Evolutionary conservation across 1,284 basidiomycete genomes (phyloP), one percentile per base, ranked within the genome.

Genomic region (Porodaedalea pini): DNA sequence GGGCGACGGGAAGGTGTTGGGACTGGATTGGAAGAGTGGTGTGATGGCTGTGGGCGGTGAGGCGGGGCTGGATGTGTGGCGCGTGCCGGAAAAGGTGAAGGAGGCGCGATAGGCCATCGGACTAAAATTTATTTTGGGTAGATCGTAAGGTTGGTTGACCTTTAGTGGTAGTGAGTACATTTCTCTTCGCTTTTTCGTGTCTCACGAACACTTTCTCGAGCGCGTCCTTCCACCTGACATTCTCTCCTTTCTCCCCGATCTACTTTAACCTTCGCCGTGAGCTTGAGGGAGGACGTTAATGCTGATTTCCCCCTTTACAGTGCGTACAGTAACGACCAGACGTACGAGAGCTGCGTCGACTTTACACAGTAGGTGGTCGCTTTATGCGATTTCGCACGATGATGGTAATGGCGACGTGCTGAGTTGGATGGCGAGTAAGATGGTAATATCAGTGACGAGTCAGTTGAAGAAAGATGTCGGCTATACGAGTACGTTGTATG

Each of bases 41-140:
- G 68, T 92, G 8, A 77, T 92, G 0, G 88, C 82, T 2, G 79
- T 92, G 17, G 92, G 86, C 11, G 93, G 92, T 0, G 92, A 95
- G 71, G 88, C 89, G 53, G 91, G 90, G 0, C 76, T 92, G 27
- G 89, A 89, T 60, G 76, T 94, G 1, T 94, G 91, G 90, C 81
- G 80, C 51, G 79, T 82, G 3, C 68, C 70, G 49, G 71, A 66
- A 29, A 47, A 43, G 2, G 45, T n/a, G 11, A 19, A 29, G 37
- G 21, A 34, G 29, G 19, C 45, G 17, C 13, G 27, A 5, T 53
- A 40, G 39, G 4, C 19, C 8, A 44, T n/a, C n/a, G n/a, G n/a
- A n/a, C n/a, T n/a, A n/a, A n/a, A n/a, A n/a, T 19, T 69, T 70
- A 58, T 25, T 32, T 17, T 17, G 69, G 64, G 66, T 72, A 25